Conservation (phyloP, 495 filamentous ascomycete species). For the Neurospora sp. region DNA sequence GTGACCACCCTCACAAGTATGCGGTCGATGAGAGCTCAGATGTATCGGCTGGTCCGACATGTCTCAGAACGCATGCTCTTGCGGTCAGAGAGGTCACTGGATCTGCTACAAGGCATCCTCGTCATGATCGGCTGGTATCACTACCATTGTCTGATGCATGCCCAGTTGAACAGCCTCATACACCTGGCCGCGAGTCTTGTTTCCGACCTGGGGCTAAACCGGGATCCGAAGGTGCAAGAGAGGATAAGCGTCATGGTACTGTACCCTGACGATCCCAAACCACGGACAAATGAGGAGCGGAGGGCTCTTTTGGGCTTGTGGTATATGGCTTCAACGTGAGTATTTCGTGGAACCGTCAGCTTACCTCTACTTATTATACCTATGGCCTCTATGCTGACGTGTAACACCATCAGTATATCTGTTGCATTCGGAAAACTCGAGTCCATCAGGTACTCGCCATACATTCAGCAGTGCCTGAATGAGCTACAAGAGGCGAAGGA, state of each 20-base stretch:
- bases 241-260: constrained; percentile 10
- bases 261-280: constrained; percentile 4
- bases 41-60: constrained; percentile 27
- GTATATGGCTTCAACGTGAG: constrained; percentile 32
- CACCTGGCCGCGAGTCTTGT: constrained; percentile 34
- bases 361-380: background rate
- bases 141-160: constrained; percentile 30
- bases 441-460: constrained; percentile 21
- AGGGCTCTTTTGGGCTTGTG: constrained; percentile 28
- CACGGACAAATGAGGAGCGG: constrained; percentile 22
- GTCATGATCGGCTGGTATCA: constrained; percentile 37
- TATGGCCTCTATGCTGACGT: constrained; percentile 9
- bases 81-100: constrained; percentile 35
- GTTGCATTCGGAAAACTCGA: constrained; percentile 8
- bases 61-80: constrained; percentile 35
- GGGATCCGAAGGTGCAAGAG: constrained; percentile 18
- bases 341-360: background rate
- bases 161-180: constrained; percentile 34
- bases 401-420: constrained; percentile 14
- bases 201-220: constrained; percentile 35
- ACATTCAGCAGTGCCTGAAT: constrained; percentile 25
- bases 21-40: constrained; percentile 27
- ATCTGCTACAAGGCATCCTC: constrained; percentile 38
- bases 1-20: constrained; percentile 29
- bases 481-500: constrained; percentile 23